phyloP scores from a whole-genome alignment of 2,329 filamentous ascomycete species.

The Rhynchosporium secalis region DNA sequence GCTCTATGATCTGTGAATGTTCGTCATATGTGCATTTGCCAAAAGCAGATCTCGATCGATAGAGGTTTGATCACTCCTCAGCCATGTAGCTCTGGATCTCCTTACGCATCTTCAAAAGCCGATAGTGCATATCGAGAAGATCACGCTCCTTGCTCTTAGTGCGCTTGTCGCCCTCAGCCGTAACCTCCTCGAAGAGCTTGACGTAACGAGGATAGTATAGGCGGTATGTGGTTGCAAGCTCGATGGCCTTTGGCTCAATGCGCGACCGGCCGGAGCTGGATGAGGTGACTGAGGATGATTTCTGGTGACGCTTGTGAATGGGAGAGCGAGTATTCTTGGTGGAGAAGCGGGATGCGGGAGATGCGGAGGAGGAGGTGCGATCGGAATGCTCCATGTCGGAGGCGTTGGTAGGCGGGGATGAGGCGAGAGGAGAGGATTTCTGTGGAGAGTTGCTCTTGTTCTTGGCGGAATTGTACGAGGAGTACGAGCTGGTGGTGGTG shows the following conservation, averaged over 20 bases:
- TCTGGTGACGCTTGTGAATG: conserved; percentile 38
- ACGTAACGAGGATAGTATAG: conserved; percentile 57
- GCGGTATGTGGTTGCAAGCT: conserved; percentile 57
- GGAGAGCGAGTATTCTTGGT: conserved; percentile 34
- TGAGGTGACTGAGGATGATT: conserved; percentile 38
- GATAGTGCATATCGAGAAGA: conserved; percentile 55
- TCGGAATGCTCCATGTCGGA: conserved; percentile 55
- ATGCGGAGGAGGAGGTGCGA: conserved; percentile 35
- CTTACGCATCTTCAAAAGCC: conserved; percentile 57
- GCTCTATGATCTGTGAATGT: not conserved
- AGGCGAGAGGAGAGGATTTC: conserved; percentile 66
- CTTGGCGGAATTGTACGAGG: conserved; percentile 41
- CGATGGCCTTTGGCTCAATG: conserved; percentile 50
- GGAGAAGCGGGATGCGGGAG: conserved; percentile 25
- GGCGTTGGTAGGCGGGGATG: conserved; percentile 64
- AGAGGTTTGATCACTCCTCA: conserved; percentile 15
- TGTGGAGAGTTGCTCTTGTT: conserved; percentile 55
- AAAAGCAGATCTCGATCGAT: not conserved
- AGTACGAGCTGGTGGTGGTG: conserved; percentile 42
- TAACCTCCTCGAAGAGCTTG: conserved; percentile 56
- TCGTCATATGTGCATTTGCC: conserved; percentile 9
- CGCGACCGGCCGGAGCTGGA: conserved; percentile 31
- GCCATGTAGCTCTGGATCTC: conserved; percentile 46
- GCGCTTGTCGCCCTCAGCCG: conserved; percentile 45
- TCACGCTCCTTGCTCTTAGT: conserved; percentile 53